Evolutionary conservation across 192 early-diverging fungal species (phyloP), one percentile per base, ranked within the genome.

Genomic region (Chytriomyces hyalinus): DNA sequence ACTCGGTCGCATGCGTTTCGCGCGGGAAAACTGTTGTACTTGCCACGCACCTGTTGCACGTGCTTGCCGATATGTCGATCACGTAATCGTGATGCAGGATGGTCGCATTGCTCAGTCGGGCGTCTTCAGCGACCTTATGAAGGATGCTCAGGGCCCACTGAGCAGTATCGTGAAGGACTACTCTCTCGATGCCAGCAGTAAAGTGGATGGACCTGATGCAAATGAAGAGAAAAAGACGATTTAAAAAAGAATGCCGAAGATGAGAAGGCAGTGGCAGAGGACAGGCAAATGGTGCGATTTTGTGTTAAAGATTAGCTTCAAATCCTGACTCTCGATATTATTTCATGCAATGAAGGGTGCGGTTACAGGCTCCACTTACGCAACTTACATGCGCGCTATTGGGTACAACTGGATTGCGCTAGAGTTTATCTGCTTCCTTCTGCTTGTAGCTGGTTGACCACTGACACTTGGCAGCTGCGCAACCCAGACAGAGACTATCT

Each of bases 1-100:
- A 69, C 80, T 84, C 3, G 77, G 77, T 8, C 45, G 15, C n/a
- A 20, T 63, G 36, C 44, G 51, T 26, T 26, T 36, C 36, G 36
- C 26, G 57, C 45, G 69, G 67, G 0, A 81, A 81, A 49, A 83
- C 82, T 45, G 61, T 77, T 4, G 62, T 85, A 22, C 51, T 85
- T 36, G 82, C 78, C 51, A 85, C 84, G 0, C 84, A 85, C 72
- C 71, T 71, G 50, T 67, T 85, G n/a, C 82, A 85, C 49, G 45
- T 81, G 17, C 70, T 84, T 9, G 59, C 28, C 22, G 6, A 65
- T n/a, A 65, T n/a, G 75, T 65, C 26, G 82, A 84, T 44, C 61
- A 67, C 10, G 64, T 84, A 11, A 60, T 84, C 28, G 79, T 84
- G 61, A 65, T 84, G 79, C 53, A 84, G 8, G 62, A 77, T 4